These are phyloP conservation scores for Scedosporium aurantiacum DNA, from an alignment of 2,329 filamentous ascomycete species.

Conservation along the genomic window DNA sequence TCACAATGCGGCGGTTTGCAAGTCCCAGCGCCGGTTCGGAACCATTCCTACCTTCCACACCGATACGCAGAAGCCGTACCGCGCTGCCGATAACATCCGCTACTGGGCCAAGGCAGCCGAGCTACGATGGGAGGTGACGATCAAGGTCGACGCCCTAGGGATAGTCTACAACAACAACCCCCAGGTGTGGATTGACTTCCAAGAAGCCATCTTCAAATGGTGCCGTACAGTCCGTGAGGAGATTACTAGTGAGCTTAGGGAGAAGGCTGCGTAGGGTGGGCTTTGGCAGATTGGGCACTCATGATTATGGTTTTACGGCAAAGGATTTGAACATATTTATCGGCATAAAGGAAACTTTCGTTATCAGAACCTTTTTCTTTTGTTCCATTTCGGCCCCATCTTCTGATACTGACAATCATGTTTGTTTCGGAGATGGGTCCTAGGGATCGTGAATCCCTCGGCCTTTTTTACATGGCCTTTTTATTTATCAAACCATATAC, in stretches of 20 bases:
- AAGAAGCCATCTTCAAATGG: slow-evolving; percentile 75
- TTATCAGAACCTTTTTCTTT: background rate
- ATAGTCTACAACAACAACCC: slow-evolving; percentile 65
- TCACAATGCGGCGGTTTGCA: slow-evolving; percentile 80
- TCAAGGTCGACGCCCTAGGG: slow-evolving; percentile 76
- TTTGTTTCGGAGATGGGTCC: background rate
- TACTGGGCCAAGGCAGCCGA: slow-evolving; percentile 97
- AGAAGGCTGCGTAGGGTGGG: background rate
- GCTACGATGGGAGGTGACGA: slow-evolving; percentile 77
- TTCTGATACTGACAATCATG: background rate
- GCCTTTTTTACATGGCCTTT: background rate
- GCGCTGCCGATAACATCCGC: slow-evolving; percentile 82
- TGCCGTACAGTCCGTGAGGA: slow-evolving; percentile 73
- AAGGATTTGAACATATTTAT: background rate
- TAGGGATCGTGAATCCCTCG: background rate
- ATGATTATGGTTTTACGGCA: slow-evolving; percentile 4
- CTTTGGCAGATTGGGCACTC: background rate
- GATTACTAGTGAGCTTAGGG: slow-evolving; percentile 56
- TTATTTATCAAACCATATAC: slow-evolving; percentile 2
- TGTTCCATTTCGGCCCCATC: background rate
- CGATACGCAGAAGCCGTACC: slow-evolving; percentile 92
- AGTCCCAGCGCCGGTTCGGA: slow-evolving; percentile 78
- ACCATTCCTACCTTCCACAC: slow-evolving; percentile 80
- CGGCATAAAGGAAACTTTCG: background rate
- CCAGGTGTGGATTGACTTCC: slow-evolving; percentile 69